These are phyloP conservation scores for Tritrichomonas foetus DNA, from an alignment of 208 protist species.

Conservation along the genomic window DNA sequence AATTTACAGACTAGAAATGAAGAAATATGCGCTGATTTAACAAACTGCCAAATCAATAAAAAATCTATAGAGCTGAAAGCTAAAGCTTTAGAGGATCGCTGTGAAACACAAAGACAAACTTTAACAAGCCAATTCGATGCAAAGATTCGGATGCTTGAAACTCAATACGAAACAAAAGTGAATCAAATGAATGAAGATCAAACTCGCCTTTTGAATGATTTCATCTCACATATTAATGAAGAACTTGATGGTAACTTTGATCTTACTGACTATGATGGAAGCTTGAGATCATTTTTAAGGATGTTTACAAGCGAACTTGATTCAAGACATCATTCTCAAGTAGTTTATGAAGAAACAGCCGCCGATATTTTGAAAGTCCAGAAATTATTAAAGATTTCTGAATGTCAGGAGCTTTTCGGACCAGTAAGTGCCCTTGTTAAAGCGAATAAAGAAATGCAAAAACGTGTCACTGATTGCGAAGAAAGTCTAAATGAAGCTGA, in stretches of 20 bases:
- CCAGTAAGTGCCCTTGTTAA: neutral
- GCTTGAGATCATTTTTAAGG: neutral
- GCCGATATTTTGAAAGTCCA: neutral
- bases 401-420: neutral
- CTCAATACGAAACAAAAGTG: neutral
- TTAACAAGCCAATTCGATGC: neutral
- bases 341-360: constrained; percentile 3
- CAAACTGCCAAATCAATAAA: neutral
- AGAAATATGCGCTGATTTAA: neutral
- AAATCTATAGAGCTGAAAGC: neutral
- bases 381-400: neutral
- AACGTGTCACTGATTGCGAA: neutral
- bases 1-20: neutral
- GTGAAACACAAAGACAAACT: neutral
- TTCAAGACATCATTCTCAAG: neutral
- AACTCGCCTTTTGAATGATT: neutral
- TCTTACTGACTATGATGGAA: too few relatives aligned
- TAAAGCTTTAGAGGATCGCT: neutral
- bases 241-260: neutral
- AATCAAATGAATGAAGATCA: neutral
- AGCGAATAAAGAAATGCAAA: neutral
- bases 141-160: neutral
- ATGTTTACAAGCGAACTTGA: neutral
- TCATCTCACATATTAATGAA: neutral
- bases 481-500: neutral